These are phyloP conservation scores for Euclidium syriacum DNA, from an alignment of 345 rosid genomes.

Conservation along the genomic window DNA sequence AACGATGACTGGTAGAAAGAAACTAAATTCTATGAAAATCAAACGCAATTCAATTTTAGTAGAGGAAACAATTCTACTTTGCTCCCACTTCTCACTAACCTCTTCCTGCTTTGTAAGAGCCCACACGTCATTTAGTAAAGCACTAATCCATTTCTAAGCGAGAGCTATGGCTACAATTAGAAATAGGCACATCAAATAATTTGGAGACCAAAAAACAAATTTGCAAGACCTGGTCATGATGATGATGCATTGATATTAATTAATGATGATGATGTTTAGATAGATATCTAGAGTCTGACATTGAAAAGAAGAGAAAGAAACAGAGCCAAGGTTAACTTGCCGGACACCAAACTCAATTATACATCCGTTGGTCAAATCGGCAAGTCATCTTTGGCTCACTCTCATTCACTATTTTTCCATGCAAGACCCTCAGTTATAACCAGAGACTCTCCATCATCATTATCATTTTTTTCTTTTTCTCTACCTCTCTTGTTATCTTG, in stretches of 20 bases:
- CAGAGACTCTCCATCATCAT: not conserved
- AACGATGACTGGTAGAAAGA: no score
- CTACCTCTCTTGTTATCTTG: not conserved
- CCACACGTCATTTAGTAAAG: no score
- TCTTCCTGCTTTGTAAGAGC: no score
- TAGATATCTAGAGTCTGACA: conserved; percentile 10
- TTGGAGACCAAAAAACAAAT: not conserved
- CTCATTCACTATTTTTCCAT: conserved; percentile 24
- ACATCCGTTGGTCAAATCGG: conserved; percentile 8
- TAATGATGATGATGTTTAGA: not conserved
- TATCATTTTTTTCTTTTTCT: not conserved
- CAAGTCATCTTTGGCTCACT: conserved; percentile 36
- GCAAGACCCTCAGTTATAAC: conserved; percentile 13
- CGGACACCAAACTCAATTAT: not conserved
- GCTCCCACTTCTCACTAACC: no score
- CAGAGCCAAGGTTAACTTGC: conserved; percentile 31
- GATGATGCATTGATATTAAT: not conserved
- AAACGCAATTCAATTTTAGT: no score
- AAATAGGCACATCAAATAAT: not conserved
- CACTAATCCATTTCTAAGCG: no score
- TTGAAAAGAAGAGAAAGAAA: conserved; percentile 27
- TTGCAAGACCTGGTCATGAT: not conserved
- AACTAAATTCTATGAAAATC: no score
- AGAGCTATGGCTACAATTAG: no score
- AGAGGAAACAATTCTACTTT: no score